Evolutionary conservation across 108 stramenopile genomes (phyloP).

Genomic region (Nitzschia sp.): DNA sequence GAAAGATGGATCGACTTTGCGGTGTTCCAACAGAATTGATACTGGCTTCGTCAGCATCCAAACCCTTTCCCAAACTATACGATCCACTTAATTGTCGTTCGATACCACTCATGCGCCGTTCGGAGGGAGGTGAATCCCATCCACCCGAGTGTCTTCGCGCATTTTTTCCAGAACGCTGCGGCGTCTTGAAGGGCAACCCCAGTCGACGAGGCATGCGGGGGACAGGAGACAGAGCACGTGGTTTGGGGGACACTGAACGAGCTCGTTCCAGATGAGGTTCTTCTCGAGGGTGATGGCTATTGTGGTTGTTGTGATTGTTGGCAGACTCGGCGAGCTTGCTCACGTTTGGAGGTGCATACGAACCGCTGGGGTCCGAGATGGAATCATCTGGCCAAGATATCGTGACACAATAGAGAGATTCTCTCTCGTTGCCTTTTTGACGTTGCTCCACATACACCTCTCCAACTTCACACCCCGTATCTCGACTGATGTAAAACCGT

Average conservation of each 20-base stretch:
- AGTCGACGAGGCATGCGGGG: neutral
- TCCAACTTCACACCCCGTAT: slow-evolving; percentile 39
- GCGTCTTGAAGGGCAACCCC: neutral
- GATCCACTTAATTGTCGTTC: too few relatives aligned
- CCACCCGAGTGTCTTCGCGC: too few relatives aligned
- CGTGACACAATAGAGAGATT: slow-evolving; percentile 41
- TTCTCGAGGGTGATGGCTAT: neutral
- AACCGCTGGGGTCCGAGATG: neutral
- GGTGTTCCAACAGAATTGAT: slow-evolving; percentile 11
- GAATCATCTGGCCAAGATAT: slow-evolving; percentile 29
- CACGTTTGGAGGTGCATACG: neutral
- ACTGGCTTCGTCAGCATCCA: slow-evolving; percentile 2
- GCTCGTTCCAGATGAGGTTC: neutral
- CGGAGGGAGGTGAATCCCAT: too few relatives aligned
- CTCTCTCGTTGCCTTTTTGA: slow-evolving; percentile 20
- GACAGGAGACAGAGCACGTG: neutral
- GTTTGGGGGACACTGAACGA: neutral
- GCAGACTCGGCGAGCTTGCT: too few relatives aligned
- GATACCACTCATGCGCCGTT: too few relatives aligned
- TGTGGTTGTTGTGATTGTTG: slow-evolving; percentile 1
- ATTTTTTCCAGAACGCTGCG: too few relatives aligned
- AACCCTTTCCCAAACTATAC: neutral
- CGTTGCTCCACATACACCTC: slow-evolving; percentile 42
- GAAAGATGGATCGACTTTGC: too few relatives aligned
- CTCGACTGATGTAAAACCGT: slow-evolving; percentile 16